Evolutionary conservation across 2,329 filamentous ascomycete genomes (phyloP), one percentile per base, ranked within the genome.

Genomic region (Neocatenulostroma microsporum): DNA sequence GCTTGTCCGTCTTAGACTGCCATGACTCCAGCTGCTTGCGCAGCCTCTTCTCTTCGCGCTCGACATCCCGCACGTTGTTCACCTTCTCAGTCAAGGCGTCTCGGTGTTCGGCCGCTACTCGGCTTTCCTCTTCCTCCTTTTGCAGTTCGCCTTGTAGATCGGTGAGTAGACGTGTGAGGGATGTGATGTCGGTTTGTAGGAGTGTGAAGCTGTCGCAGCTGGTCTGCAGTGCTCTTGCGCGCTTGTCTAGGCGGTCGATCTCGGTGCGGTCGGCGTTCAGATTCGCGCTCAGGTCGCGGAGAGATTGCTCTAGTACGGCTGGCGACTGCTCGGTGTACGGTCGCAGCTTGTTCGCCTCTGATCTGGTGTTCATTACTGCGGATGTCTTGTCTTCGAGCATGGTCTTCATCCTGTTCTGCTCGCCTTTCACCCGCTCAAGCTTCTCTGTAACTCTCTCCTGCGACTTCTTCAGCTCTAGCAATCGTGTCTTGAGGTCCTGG

Each of bases 321-420:
- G 89, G 86, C 52, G 84, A 93, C 58, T 96, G 86, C 39, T 89
- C 75, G 27, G 91, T 86, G 60, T 98, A 98, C 10, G 91, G 91
- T 37, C 84, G 77, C 41, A 98, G 67, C 62, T 95, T 96, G 38
- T 82, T 76, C 49, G 84, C 86, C 61, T 96, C 91, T 56, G 91
- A 83, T 55, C 83, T 78, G 30, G 84, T 72, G 34, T 77, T 74
- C 48, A 93, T 66, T 19, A 79, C 80, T 39, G 76, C 68, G 5
- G 80, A 76, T 10, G 79, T 82, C 58, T 79, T 83, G 46, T 84
- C 76, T 61, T 88, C 80, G 19, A 91, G 66, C 25, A 76, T 63
- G 6, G 74, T 71, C 37, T 87, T 86, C 41, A 94, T 71, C 48
- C 84, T 76, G 35, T 70, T 71, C 62, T 94, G 93, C 57, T 85